These are phyloP conservation scores for Spathaspora girioi DNA, from an alignment of 805 yeast species.

Conservation along the genomic window DNA sequence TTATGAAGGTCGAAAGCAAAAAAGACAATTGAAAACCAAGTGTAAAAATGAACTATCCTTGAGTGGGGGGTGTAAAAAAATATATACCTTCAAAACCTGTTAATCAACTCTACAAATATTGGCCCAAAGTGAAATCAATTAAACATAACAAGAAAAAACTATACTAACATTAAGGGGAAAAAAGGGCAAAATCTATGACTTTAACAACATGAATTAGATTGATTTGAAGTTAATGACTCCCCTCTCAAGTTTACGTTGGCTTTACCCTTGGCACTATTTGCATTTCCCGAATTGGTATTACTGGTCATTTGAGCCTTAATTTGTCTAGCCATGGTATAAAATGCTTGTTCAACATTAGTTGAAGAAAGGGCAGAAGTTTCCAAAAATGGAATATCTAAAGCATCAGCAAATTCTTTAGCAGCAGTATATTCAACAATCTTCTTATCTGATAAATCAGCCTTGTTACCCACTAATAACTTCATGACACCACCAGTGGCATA, in stretches of 20 bases:
- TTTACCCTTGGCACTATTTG: slow-evolving; percentile 50
- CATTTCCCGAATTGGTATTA: slow-evolving; percentile 24
- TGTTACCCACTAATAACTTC: slow-evolving; percentile 94
- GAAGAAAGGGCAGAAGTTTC: slow-evolving; percentile 95
- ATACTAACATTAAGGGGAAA: background rate
- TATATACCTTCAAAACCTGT: background rate
- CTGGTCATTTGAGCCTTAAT: slow-evolving; percentile 92
- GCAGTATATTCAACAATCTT: slow-evolving; percentile 93
- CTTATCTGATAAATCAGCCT: slow-evolving; percentile 90
- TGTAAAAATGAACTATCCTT: background rate
- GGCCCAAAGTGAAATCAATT: background rate
- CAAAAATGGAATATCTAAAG: slow-evolving; percentile 87
- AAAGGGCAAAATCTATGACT: background rate
- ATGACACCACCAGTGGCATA: slow-evolving; percentile 97
- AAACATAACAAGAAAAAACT: background rate
- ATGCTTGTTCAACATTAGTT: slow-evolving; percentile 97
- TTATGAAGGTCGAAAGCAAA: background rate
- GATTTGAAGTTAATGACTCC: slow-evolving; percentile 46
- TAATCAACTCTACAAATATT: background rate
- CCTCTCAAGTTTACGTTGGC: slow-evolving; percentile 72
- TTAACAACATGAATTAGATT: slow-evolving; percentile 38
- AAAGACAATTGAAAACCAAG: background rate
- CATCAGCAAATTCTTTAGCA: slow-evolving; percentile 97
- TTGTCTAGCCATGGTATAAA: slow-evolving; percentile 97
- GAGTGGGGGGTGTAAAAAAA: background rate